phyloP scores from a whole-genome alignment of 345 rosid genomes.

The Salix brachista region DNA sequence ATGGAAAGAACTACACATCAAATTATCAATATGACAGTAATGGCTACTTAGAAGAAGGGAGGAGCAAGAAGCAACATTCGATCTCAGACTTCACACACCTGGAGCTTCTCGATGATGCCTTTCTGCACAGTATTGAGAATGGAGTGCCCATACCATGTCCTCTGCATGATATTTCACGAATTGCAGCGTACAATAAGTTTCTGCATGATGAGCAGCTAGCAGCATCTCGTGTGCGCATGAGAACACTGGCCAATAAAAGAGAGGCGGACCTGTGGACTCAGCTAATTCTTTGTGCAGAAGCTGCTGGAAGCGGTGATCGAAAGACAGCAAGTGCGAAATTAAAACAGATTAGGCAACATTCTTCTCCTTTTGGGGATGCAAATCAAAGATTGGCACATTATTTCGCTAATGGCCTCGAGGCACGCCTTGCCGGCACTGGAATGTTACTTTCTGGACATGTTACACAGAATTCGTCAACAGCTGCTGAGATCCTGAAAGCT shows the following conservation, averaged over 20 bases:
- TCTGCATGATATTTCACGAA: background rate
- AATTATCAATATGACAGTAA: constrained; percentile 26
- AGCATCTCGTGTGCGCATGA: constrained; percentile 18
- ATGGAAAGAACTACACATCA: constrained; percentile 11
- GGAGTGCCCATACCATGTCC: constrained; percentile 1
- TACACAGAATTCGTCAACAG: constrained; percentile 30
- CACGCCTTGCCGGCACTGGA: constrained; percentile 47
- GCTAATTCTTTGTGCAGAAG: constrained; percentile 64
- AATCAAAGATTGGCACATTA: constrained; percentile 61
- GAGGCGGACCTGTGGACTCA: constrained; percentile 48
- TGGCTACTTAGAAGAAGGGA: constrained; percentile 32
- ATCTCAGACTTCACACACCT: constrained; percentile 43
- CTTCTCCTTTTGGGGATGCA: constrained; percentile 54
- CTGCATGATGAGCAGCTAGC: constrained; percentile 14
- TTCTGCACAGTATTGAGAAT: constrained; percentile 32
- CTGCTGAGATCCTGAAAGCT: constrained; percentile 51
- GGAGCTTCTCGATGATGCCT: constrained; percentile 41
- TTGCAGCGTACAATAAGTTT: constrained; percentile 1
- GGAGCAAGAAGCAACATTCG: constrained; percentile 48
- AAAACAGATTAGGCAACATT: constrained; percentile 58
- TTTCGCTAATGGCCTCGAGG: constrained; percentile 60
- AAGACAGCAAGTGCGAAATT: constrained; percentile 51
- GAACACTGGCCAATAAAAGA: constrained; percentile 23
- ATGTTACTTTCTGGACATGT: constrained; percentile 27
- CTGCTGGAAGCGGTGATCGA: constrained; percentile 55